Base-by-base conservation (phyloP, 192 early-diverging fungal species). In the Tieghemiomyces parasiticus region DNA sequence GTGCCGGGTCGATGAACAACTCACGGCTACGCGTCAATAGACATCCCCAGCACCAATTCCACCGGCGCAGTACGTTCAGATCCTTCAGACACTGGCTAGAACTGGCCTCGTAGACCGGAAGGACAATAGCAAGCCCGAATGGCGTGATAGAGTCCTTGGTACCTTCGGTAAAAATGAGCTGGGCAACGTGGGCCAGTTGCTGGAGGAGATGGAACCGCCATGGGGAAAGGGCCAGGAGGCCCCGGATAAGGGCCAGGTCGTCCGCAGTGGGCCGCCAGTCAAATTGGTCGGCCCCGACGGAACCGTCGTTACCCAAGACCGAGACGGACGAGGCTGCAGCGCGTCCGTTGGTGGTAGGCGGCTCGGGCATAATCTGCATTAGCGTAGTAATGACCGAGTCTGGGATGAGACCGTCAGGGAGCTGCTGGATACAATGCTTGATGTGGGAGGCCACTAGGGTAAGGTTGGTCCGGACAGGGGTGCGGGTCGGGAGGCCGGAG, bases 21-120 rank as follows among this genome's bases (percentile, higher is more conserved):
- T 56, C 54, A 16, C 33, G 16, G 34, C 54, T 31, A 20, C 54
- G 54, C 2, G 54, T 33, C 31, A 56, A 29, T 24, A 56, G 34
- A 56, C 54, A 56, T 16, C 54, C 54, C 54, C 54, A 56, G 34
- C 54, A 56, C 54, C 54, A 56, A 29, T 56, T 56, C 54, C 54
- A 56, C 28, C 54, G 54, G 19, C 29, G 20, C 1, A 56, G 54
- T 2, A 29, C 33, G 16, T 34, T 24, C 26, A 56, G 20, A 24
- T 56, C 54, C 20, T 29, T 31, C 20, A 56, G 34, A 34, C 54
- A 56, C 54, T 33, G 16, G 54, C 54, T 56, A 24, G 31, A 12
- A 19, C 29, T 56, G 4, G 54, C 30, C 33, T 56, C 54, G 32
- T 56, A 34, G 2, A 56, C 54, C 29, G 54, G 54, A 8, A 56